Evolutionary conservation across 1,284 basidiomycete species (phyloP), one percentile per base, ranked within the genome.

Genomic region (Heimioporus retisporus): DNA sequence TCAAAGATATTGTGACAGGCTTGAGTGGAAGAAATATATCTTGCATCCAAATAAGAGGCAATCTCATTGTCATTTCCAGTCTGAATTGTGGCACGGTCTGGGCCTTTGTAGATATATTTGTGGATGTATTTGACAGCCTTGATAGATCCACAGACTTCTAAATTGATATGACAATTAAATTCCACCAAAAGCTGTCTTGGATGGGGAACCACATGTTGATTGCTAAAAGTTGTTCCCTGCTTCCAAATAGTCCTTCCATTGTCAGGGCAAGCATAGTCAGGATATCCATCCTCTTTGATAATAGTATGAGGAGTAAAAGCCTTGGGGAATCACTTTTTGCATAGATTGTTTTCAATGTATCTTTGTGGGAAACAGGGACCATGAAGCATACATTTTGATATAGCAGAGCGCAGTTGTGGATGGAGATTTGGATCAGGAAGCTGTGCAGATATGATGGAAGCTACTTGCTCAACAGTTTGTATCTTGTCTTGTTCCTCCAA

Each of bases 101-200:
- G 63, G 7, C 82, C 83, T 67, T 85, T 86, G 70, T 82, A 79
- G 14, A 85, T 77, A 64, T 85, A 85, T 55, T 85, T 85, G 73
- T 77, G 73, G 10, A 83, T 76, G 31, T 84, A 85, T 56, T 83
- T 83, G 68, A 82, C 66, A 3, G 79, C 69, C 31, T 72, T 74
- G 57, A 83, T 68, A 1, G 71, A 72, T 0, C 60, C 69, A 54
- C 67, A 72, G 58, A 60, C 79, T 58, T 83, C 79, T 2, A 84
- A 69, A 66, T 89, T 88, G 67, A 88, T 84, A 67, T 89, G 86
- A 64, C 85, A 85, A 28, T 81, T 54, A 56, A 78, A 84, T 21
- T 77, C 1, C 0, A 65, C 67, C 58, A 69, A 10, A 0, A 69
- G 43, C 7, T 65, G n/a, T 44, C 63, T 69, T 1, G 63, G 50